Evolutionary conservation across 2,329 filamentous ascomycete species (phyloP).

Genomic region (Aureobasidium sp.): DNA sequence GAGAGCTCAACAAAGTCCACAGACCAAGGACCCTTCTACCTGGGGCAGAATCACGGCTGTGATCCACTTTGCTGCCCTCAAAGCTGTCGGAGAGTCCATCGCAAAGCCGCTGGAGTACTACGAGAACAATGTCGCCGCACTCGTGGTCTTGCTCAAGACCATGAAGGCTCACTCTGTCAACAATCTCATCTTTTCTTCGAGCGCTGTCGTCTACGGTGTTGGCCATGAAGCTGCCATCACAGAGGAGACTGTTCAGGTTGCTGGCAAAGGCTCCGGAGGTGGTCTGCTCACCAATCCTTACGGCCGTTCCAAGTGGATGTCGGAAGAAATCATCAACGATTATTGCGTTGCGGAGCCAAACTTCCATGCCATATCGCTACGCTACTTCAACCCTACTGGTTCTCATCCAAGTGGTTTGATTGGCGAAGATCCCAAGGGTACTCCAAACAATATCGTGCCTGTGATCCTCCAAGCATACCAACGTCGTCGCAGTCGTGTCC

Average conservation of each 20-base stretch:
- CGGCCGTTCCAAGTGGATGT: constrained; percentile 94
- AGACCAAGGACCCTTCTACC: no score
- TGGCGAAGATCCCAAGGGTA: constrained; percentile 97
- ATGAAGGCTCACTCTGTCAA: constrained; percentile 93
- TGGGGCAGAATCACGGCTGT: no score
- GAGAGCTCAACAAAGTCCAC: no score
- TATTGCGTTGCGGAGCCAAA: constrained; percentile 87
- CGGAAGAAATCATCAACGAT: constrained; percentile 94
- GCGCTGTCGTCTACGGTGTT: constrained; percentile 97
- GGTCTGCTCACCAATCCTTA: constrained; percentile 99
- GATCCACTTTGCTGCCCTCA: constrained; percentile 99
- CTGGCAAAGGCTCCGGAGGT: constrained; percentile 94
- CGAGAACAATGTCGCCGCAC: constrained; percentile 95
- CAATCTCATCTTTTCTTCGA: constrained; percentile 99
- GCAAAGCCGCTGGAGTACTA: constrained; percentile 99
- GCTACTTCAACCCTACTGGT: constrained; percentile 98
- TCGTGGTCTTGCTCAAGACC: constrained; percentile 83
- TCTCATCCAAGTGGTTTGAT: constrained; percentile 96
- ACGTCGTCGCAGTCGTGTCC: constrained; percentile 91
- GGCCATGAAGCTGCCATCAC: constrained; percentile 98
- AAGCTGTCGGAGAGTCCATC: constrained; percentile 96
- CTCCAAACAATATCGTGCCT: constrained; percentile 96
- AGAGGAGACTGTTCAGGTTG: constrained; percentile 98
- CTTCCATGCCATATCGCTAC: constrained; percentile 90
- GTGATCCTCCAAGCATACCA: constrained; percentile 96